phyloP scores from a whole-genome alignment of 1,284 basidiomycete genomes.

The Calocybe gambosa region DNA sequence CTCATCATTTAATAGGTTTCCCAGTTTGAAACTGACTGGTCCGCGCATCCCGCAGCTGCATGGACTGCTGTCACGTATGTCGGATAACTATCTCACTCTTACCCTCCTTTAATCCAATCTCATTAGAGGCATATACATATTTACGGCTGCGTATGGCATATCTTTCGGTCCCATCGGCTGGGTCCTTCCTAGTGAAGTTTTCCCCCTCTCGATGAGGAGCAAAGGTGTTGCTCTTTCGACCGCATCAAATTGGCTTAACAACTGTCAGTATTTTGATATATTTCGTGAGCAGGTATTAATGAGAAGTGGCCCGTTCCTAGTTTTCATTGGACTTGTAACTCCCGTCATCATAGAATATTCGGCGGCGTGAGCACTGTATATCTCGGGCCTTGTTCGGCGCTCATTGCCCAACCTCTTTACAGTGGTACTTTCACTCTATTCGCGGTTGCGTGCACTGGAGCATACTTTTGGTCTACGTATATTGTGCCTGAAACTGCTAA shows the following conservation, averaged over 20 bases:
- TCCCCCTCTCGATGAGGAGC: conserved; percentile 81
- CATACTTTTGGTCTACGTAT: conserved; percentile 64
- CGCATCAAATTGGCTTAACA: conserved; percentile 79
- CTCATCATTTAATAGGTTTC: conserved; percentile 33
- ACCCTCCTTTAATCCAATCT: neutral
- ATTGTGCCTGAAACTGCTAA: conserved; percentile 73
- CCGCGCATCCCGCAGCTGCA: conserved; percentile 46
- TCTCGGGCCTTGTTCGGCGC: neutral
- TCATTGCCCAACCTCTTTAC: conserved; percentile 2
- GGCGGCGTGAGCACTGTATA: conserved; percentile 39
- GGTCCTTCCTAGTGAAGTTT: conserved; percentile 79
- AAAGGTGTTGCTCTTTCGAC: conserved; percentile 83
- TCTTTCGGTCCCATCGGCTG: conserved; percentile 85
- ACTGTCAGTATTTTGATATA: conserved; percentile 41
- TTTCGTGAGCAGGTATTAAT: neutral
- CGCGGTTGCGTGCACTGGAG: conserved; percentile 54
- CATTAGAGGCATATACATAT: conserved; percentile 61
- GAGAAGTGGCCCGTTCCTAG: conserved; percentile 29
- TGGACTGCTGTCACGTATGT: conserved; percentile 63
- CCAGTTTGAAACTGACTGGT: conserved; percentile 49
- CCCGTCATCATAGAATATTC: conserved; percentile 65
- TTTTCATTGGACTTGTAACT: conserved; percentile 75
- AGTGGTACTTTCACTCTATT: conserved; percentile 69
- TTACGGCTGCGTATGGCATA: conserved; percentile 78
- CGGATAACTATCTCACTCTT: neutral